These are phyloP conservation scores for Claviceps sp. DNA, from an alignment of 2,329 filamentous ascomycete genomes.

Conservation along the genomic window DNA sequence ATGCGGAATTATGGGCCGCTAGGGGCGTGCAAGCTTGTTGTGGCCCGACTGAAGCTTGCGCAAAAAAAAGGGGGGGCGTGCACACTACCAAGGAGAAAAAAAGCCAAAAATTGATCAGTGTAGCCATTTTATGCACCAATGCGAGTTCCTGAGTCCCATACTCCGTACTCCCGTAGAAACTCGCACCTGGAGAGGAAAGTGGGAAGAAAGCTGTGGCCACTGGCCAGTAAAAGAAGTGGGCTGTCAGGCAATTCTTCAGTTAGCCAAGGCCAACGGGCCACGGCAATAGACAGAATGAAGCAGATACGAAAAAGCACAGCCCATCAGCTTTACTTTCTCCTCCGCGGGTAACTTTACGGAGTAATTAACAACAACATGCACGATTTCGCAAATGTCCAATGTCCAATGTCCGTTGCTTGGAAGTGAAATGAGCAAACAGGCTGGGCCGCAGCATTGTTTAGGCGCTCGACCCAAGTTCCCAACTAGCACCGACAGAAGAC, in stretches of 20 bases:
- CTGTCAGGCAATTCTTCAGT: background rate
- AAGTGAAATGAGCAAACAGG: too few relatives aligned
- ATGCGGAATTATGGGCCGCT: background rate
- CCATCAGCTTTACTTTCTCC: background rate
- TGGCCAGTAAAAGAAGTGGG: background rate
- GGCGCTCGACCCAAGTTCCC: too few relatives aligned
- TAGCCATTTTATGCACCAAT: background rate
- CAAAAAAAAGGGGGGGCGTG: background rate
- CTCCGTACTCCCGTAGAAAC: background rate
- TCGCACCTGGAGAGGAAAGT: background rate
- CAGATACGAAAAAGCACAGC: background rate
- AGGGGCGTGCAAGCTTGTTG: too few relatives aligned
- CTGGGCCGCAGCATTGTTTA: too few relatives aligned
- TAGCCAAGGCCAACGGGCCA: background rate
- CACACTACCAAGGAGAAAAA: background rate
- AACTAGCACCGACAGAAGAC: too few relatives aligned
- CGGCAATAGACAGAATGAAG: background rate
- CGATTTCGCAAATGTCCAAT: too few relatives aligned
- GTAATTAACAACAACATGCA: too few relatives aligned
- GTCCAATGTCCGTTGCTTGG: too few relatives aligned
- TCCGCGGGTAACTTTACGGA: background rate
- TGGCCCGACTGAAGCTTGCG: too few relatives aligned
- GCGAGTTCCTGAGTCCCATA: background rate
- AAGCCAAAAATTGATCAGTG: background rate
- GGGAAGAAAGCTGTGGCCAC: background rate